phyloP scores from a whole-genome alignment of 2,329 filamentous ascomycete species.

The Pestalotiopsis fici region DNA sequence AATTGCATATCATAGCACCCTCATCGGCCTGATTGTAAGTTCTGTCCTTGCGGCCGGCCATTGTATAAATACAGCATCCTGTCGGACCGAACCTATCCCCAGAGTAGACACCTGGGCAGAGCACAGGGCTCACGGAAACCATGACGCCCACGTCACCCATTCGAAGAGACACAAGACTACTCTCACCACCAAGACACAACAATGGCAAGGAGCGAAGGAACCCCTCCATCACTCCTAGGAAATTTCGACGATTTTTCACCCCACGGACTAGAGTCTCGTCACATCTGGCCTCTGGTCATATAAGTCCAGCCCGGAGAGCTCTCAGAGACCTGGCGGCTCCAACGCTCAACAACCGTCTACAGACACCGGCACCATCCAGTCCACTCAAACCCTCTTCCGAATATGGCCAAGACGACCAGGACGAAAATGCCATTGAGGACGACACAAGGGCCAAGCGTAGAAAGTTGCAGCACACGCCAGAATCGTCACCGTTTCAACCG shows the following conservation, averaged over 20 bases:
- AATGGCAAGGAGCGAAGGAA: slow-evolving; percentile 47
- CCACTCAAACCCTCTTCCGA: slow-evolving; percentile 35
- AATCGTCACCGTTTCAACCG: slow-evolving; percentile 35
- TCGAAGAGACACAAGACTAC: slow-evolving; percentile 16
- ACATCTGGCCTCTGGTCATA: slow-evolving; percentile 19
- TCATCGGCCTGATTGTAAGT: not conserved
- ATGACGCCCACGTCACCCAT: slow-evolving; percentile 10
- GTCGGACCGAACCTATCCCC: not conserved
- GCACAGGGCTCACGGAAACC: not conserved
- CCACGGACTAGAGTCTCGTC: slow-evolving; percentile 43
- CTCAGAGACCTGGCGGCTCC: slow-evolving; percentile 41
- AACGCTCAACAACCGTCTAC: slow-evolving; percentile 41
- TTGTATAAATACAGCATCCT: not conserved
- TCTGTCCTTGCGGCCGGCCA: not conserved
- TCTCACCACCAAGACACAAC: slow-evolving; percentile 24
- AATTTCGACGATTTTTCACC: slow-evolving; percentile 55
- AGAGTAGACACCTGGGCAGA: not conserved
- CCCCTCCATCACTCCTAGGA: slow-evolving; percentile 55
- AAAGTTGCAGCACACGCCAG: slow-evolving; percentile 40
- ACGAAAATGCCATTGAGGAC: slow-evolving; percentile 20
- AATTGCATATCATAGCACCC: not conserved
- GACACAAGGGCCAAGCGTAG: slow-evolving; percentile 34
- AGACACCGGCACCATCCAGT: slow-evolving; percentile 39
- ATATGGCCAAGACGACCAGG: slow-evolving; percentile 18
- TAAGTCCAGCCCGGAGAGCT: slow-evolving; percentile 38